Evolutionary conservation across 306 rosid genomes (phyloP).

Genomic region (Fagus crenata): DNA sequence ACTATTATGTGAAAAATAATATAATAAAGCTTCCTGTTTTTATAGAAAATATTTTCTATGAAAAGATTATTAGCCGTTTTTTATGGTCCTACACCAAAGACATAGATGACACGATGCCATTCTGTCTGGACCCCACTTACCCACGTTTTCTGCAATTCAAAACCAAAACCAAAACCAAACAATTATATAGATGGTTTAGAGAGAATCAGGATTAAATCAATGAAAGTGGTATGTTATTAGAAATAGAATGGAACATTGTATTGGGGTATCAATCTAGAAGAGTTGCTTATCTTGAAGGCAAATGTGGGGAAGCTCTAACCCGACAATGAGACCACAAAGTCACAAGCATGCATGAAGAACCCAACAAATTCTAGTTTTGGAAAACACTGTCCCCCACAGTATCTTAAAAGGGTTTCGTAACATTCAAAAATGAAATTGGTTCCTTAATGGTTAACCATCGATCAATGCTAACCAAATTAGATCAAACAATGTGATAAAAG

Average conservation of each 20-base stretch:
- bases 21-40: no score
- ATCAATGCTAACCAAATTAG: not conserved
- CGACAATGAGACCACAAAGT: constrained; percentile 27
- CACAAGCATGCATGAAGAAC: not conserved
- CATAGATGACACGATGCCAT: not conserved
- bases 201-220: not conserved
- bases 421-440: no score
- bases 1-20: no score
- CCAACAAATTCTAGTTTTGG: no score
- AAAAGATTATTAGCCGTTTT: no score
- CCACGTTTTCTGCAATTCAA: not conserved
- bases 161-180: no score
- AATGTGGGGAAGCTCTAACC: constrained; percentile 7
- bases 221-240: not conserved
- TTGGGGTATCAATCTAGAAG: not conserved
- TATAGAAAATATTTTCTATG: no score
- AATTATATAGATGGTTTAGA: not conserved
- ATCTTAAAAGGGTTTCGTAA: no score
- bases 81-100: not conserved
- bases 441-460: not conserved
- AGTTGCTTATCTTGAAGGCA: not conserved
- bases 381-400: no score
- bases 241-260: not conserved
- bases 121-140: not conserved
- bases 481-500: constrained; percentile 16